Evolutionary conservation across 2,329 filamentous ascomycete genomes (phyloP), one percentile per base, ranked within the genome.

Genomic region (Xylariaceae sp.): DNA sequence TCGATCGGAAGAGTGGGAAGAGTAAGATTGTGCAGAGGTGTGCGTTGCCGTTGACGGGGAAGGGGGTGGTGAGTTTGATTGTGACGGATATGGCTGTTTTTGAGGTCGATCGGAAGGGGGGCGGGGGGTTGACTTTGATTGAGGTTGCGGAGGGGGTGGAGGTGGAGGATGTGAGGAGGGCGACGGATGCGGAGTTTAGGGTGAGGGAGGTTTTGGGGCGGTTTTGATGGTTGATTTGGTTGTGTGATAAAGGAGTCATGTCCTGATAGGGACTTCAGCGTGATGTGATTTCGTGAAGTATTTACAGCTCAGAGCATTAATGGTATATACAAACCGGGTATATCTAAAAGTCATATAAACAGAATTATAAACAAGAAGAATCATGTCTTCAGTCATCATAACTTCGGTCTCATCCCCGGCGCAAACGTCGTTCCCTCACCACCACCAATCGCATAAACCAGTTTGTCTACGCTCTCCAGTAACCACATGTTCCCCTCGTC

Each of bases 51-150:
- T 71, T 89, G 67, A 89, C 87, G 0, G 87, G 87, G 0, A 84
- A 82, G 42, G 76, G 78, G 42, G 83, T 85, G n/a, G 86, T 88
- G 6, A 88, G 84, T 76, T 88, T 85, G 2, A 88, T 89, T 59
- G 88, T 89, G 59, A 89, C 86, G 0, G 87, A 94, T 65, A 72
- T 93, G 70, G 86, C 86, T 62, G 88, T 92, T 4, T 88, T 89
- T 72, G 78, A 88, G 67, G 86, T 89, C 6, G 83, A 88, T 66
- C 79, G 87, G 23, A 30, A 30, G 45, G 73, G 73, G 35, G 81
- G 82, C 17, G 87, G 86, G 0, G 80, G 77, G 0, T 70, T 90
- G 47, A 88, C 85, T 0, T 76, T 92, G 53, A 88, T 86, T 0
- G 88, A 92, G 73, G 72, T 90, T 13, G 88, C 88, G 1, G 84